These are phyloP conservation scores for Phalaenopsis hybrid DNA, from an alignment of 116 monocot species.

Conservation along the genomic window DNA sequence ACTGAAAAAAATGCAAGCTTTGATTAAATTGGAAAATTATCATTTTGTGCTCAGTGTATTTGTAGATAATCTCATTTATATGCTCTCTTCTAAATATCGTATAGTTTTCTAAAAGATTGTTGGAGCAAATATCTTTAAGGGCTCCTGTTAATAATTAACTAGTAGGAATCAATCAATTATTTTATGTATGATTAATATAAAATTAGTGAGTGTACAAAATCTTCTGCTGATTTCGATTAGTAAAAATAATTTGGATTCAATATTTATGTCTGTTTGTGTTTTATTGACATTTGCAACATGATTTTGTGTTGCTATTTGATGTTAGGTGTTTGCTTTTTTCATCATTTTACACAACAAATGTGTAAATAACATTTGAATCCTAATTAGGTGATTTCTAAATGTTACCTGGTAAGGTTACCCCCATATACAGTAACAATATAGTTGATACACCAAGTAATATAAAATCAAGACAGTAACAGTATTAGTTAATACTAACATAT, in stretches of 20 bases:
- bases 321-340: background rate
- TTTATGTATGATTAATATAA: too few species aligned
- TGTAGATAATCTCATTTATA: background rate
- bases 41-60: background rate
- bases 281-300: background rate
- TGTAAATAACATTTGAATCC: too few species aligned
- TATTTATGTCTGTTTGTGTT: background rate
- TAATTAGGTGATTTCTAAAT: background rate
- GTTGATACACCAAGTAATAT: background rate
- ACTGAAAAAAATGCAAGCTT: background rate
- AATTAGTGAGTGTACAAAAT: too few species aligned
- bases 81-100: background rate
- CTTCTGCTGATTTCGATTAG: background rate
- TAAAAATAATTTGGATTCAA: background rate
- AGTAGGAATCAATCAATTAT: too few species aligned
- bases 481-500: background rate
- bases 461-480: background rate
- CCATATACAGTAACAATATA: background rate
- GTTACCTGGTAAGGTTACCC: background rate
- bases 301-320: background rate
- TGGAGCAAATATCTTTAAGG: background rate
- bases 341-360: background rate
- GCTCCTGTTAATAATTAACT: too few species aligned
- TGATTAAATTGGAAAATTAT: background rate
- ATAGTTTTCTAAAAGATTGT: background rate